Base-by-base conservation (phyloP, 106 monocot genomes). In the Acanthochlamys bracteata region DNA sequence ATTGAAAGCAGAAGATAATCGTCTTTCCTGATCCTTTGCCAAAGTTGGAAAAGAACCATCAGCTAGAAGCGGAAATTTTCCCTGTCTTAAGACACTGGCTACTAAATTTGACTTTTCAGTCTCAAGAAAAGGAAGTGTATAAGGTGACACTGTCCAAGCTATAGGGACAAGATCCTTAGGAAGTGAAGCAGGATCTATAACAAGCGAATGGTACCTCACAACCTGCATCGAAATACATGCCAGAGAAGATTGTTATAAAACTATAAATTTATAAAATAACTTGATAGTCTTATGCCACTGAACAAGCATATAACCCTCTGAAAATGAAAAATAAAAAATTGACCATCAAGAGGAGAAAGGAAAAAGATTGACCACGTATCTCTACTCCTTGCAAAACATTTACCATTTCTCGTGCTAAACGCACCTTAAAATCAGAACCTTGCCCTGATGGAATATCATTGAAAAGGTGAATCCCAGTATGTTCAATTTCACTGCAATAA, bases 131-230 rank as follows among this genome's bases (percentile, higher is more conserved):
- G 84, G 81, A 72, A 64, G 69, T 49, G 76, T 73, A 42, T 68
- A 58, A 24, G 57, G 54, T 66, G 82, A 81, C 55, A 66, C 60
- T 57, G 85, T 81, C 98, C 98, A 98, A 55, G 98, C 92, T 65
- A 78, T 75, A 17, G 98, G 88, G 62, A 86, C 68, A 25, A 98
- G 88, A 43, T 89, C 88, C 33, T 81, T 75, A 13, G 92, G 85
- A 63, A 98, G 83, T 42, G 92, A 83, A 25, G 76, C 72, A 20
- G 76, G 63, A 65, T 88, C 78, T 25, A 98, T 73, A 53, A 89
- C 74, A 73, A 98, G 92, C 58, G 98, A 98, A 81, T 98, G 98
- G 60, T 98, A 98, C 39, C 92, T 70, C 42, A 98, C 88, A 66
- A 92, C 98, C 98, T 98, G 79, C 43, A 45, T 45, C 43, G 13